Percentiles rank a stretch among this genome's conserved stretches.
phyloP scores from a whole-genome alignment of 2,329 filamentous ascomycete species.

The Penicillium rolfsii region DNA sequence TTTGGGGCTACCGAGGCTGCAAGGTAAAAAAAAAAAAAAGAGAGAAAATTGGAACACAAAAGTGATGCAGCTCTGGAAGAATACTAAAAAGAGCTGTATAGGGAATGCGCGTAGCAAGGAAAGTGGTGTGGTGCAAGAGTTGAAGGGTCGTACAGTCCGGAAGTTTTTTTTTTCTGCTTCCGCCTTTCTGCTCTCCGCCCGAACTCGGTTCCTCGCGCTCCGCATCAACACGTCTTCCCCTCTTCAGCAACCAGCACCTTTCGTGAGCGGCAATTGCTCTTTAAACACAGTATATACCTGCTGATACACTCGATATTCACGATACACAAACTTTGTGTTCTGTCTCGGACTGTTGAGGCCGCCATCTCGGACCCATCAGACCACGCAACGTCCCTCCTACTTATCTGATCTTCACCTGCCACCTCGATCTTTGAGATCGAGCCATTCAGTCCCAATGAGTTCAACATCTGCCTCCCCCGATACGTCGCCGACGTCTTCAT shows the following conservation, averaged over 20 bases:
- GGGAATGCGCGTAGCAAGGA: constrained; percentile 9
- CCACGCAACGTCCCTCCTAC: constrained; percentile 16
- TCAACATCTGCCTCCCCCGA: constrained; percentile 30
- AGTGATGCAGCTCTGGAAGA: background rate
- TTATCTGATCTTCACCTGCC: constrained; percentile 20
- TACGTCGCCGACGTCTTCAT: constrained; percentile 23
- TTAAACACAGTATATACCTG: background rate
- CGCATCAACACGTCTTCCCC: constrained; percentile 29
- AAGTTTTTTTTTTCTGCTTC: constrained; percentile 34
- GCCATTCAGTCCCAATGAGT: constrained; percentile 25
- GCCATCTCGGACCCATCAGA: constrained; percentile 2
- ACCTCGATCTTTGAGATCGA: constrained; percentile 27
- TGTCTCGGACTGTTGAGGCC: background rate
- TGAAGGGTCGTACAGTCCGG: constrained; percentile 18
- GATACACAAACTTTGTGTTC: background rate
- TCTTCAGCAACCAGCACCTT: constrained; percentile 3
- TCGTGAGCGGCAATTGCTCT: constrained; percentile 3
- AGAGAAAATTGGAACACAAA: background rate
- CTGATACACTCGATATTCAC: background rate
- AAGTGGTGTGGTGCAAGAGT: constrained; percentile 18
- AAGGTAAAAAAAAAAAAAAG: background rate
- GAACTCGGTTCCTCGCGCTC: constrained; percentile 29
- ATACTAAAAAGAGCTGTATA: constrained; percentile 2
- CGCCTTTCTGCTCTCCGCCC: constrained; percentile 29
- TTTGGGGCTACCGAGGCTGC: background rate